phyloP scores from a whole-genome alignment of 495 filamentous ascomycete species.

The Hypomontagnella submonticulosa region DNA sequence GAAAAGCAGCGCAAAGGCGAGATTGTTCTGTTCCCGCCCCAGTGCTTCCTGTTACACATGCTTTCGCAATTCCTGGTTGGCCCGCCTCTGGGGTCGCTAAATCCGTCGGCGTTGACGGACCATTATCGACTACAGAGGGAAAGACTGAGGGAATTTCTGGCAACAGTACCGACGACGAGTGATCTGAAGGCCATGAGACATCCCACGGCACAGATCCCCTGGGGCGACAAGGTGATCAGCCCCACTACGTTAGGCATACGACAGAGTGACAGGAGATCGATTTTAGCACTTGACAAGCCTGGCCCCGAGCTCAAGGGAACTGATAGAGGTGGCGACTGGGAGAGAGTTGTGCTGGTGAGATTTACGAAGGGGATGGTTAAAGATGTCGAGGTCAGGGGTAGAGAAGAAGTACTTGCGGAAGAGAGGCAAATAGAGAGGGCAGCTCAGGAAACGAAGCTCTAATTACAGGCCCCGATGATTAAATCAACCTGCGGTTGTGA shows the following conservation, averaged over 20 bases:
- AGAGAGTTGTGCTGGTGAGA: conserved; percentile 76
- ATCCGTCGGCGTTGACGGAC: conserved; percentile 45
- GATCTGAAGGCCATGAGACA: conserved; percentile 38
- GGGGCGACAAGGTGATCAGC: conserved; percentile 82
- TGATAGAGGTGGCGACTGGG: conserved; percentile 72
- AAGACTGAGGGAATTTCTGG: conserved; percentile 67
- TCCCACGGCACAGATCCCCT: conserved; percentile 63
- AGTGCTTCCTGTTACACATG: conserved; percentile 79
- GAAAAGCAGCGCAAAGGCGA: conserved; percentile 66
- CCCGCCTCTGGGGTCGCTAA: conserved; percentile 44
- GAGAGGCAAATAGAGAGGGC: conserved; percentile 42
- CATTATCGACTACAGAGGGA: conserved; percentile 66
- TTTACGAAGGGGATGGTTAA: conserved; percentile 68
- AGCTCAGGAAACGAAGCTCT: conserved; percentile 37
- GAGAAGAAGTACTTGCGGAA: conserved; percentile 61
- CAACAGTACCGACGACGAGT: conserved; percentile 48
- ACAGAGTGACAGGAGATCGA: conserved; percentile 65
- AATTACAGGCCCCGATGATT: not conserved
- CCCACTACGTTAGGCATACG: conserved; percentile 68
- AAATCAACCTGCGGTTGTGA: too few species aligned
- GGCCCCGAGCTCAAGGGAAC: conserved; percentile 74
- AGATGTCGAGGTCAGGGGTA: conserved; percentile 64
- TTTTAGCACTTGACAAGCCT: conserved; percentile 76
- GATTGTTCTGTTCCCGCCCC: conserved; percentile 90
- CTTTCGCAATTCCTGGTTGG: conserved; percentile 70